Evolutionary conservation across 2,329 filamentous ascomycete genomes (phyloP).

Genomic region (Daldinia sp.): DNA sequence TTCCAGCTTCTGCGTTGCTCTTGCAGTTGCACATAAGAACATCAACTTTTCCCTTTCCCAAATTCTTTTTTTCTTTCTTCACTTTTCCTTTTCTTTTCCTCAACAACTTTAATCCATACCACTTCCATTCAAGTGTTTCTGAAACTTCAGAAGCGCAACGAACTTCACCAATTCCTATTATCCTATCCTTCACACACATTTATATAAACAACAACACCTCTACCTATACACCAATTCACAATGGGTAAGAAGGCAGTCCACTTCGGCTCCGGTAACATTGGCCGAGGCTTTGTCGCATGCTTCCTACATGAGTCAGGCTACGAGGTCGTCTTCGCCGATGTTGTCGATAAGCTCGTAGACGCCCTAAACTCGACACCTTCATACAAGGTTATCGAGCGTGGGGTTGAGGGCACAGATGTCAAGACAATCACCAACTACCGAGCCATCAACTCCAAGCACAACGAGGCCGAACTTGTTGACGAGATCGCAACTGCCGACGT

Average conservation of each 20-base stretch:
- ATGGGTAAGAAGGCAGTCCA: conserved; percentile 80
- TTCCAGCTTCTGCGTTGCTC: conserved; percentile 13
- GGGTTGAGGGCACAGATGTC: conserved; percentile 81
- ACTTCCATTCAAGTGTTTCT: conserved; percentile 13
- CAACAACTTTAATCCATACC: conserved; percentile 16
- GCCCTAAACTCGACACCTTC: conserved; percentile 78
- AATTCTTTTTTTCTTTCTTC: not conserved
- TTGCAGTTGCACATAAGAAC: conserved; percentile 32
- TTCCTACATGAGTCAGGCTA: conserved; percentile 96
- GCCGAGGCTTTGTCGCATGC: conserved; percentile 86
- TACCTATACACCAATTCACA: conserved; percentile 42
- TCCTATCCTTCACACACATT: not conserved
- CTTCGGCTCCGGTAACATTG: conserved; percentile 89
- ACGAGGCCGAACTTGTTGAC: conserved; percentile 83
- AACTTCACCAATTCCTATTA: conserved; percentile 6
- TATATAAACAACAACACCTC: not conserved
- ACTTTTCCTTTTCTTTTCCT: conserved; percentile 14
- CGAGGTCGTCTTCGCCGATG: conserved; percentile 96
- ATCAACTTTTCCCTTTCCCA: conserved; percentile 14
- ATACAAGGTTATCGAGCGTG: conserved; percentile 95
- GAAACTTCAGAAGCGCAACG: conserved; percentile 4
- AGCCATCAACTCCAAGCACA: conserved; percentile 92
- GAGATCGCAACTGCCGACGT: conserved; percentile 90
- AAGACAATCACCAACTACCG: conserved; percentile 95
- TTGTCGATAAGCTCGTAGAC: conserved; percentile 85